These are phyloP conservation scores for Raphanus hybrid DNA, from an alignment of 441 rosid species.

Conservation along the genomic window DNA sequence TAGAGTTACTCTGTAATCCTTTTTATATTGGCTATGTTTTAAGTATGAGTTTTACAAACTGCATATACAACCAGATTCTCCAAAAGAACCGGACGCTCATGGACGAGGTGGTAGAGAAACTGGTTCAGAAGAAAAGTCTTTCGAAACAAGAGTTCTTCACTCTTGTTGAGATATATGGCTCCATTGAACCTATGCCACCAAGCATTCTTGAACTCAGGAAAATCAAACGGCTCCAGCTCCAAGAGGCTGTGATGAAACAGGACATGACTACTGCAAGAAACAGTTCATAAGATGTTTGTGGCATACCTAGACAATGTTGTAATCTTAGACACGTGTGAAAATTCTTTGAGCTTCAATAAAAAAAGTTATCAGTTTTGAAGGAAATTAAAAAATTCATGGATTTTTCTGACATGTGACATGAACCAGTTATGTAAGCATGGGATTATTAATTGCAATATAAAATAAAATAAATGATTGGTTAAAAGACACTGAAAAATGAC, in stretches of 20 bases:
- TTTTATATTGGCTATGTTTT: background rate
- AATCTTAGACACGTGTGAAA: slow-evolving; percentile 14
- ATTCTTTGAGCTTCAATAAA: slow-evolving; percentile 17
- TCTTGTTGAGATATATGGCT: slow-evolving; percentile 77
- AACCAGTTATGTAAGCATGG: slow-evolving; percentile 3
- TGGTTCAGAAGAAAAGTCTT: slow-evolving; percentile 75
- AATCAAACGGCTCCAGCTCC: slow-evolving; percentile 61
- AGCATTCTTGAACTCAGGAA: slow-evolving; percentile 69
- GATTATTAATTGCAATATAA: background rate
- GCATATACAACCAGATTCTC: slow-evolving; percentile 40
- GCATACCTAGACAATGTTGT: background rate
- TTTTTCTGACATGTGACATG: slow-evolving; percentile 21
- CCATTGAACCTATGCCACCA: slow-evolving; percentile 61
- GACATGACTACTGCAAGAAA: slow-evolving; percentile 41
- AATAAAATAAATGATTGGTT: background rate
- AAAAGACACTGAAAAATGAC: slow-evolving; percentile 13
- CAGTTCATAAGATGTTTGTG: slow-evolving; percentile 32
- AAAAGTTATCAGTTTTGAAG: background rate
- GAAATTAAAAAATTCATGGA: background rate
- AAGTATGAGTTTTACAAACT: background rate
- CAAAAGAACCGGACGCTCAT: slow-evolving; percentile 60
- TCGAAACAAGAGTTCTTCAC: slow-evolving; percentile 76
- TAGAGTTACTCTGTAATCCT: too few relatives aligned
- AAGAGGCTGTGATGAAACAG: slow-evolving; percentile 53
- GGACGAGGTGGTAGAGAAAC: slow-evolving; percentile 71